Evolutionary conservation across 768 basidiomycete genomes (phyloP), one percentile per base, ranked within the genome.

Genomic region (Chalciporus chontae): DNA sequence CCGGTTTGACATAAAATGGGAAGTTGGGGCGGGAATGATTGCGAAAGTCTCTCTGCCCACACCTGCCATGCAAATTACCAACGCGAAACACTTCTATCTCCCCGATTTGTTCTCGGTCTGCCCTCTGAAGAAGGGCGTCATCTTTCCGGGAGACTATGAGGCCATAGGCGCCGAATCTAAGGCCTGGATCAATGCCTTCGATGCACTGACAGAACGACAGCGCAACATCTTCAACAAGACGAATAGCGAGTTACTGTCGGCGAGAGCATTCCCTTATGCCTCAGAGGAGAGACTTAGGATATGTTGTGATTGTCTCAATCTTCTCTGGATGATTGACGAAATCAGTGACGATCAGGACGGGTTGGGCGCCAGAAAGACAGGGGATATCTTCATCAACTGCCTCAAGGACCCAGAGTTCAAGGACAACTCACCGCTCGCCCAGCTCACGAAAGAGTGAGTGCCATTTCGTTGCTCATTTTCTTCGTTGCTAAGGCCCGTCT

Each of bases 321-420:
- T 81, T 11, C 74, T 86, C 24, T 85, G 83, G 67, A 78, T 81
- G 50, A 72, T 84, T 43, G 85, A 86, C 64, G 84, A 85, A 65
- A 73, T 83, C 46, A 84, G 80, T 62, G 83, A 85, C 54, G 82
- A 84, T 50, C 84, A 84, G 62, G 75, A 69, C 59, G 78, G 77
- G 23, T 66, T 67, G 47, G 83, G 78, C 42, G 84, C 81, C 36
- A 71, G 71, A 38, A 68, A 68, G 21, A 83, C 79, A 24, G 79
- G 80, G 15, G 69, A 75, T 41, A 70, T 76, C 19, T 78, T 79
- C 53, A 65, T 80, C 43, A 73, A 77, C 48, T 77, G 77, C 10
- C 73, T 85, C 73, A 70, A 65, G 52, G 70, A 82, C 52, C 63
- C 75, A 11, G 61, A 71, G 21, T 81, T 74, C 75, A 70, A 78